These are phyloP conservation scores for Wakefieldia striispora DNA, from an alignment of 768 basidiomycete species.

Conservation along the genomic window DNA sequence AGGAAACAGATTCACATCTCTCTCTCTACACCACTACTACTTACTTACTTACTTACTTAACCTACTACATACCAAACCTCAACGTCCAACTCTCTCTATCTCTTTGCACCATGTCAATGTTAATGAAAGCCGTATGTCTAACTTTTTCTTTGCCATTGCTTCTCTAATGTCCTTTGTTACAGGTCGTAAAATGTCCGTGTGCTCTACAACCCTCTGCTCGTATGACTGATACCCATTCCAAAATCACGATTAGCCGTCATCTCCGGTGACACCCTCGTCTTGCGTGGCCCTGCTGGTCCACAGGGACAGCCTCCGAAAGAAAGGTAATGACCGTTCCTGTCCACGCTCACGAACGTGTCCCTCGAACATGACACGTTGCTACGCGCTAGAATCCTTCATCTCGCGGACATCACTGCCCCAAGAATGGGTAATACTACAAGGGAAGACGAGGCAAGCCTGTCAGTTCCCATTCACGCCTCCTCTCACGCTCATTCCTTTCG, in stretches of 20 bases:
- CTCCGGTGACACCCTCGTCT: slow-evolving; percentile 86
- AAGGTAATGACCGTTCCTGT: slow-evolving; percentile 46
- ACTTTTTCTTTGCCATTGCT: not conserved
- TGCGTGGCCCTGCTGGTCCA: slow-evolving; percentile 72
- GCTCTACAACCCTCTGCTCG: not conserved
- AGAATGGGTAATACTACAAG: slow-evolving; percentile 77
- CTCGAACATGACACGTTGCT: slow-evolving; percentile 9
- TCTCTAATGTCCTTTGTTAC: not conserved
- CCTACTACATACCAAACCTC: too few species aligned
- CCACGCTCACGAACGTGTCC: not conserved
- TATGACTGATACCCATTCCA: slow-evolving; percentile 22
- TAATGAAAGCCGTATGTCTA: slow-evolving; percentile 69
- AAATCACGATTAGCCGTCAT: slow-evolving; percentile 63
- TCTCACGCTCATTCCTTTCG: not conserved
- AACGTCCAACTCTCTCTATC: not conserved
- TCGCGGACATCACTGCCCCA: slow-evolving; percentile 85
- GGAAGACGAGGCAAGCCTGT: slow-evolving; percentile 77
- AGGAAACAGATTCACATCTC: not conserved
- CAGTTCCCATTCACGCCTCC: not conserved
- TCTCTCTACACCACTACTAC: too few species aligned
- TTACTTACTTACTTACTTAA: too few species aligned
- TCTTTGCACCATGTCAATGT: slow-evolving; percentile 57
- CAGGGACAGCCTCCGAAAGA: slow-evolving; percentile 91
- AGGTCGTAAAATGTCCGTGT: slow-evolving; percentile 63
- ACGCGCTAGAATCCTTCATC: slow-evolving; percentile 70